These are phyloP conservation scores for Solanum hybrid DNA, from an alignment of 305 asterid genomes.

Conservation along the genomic window DNA sequence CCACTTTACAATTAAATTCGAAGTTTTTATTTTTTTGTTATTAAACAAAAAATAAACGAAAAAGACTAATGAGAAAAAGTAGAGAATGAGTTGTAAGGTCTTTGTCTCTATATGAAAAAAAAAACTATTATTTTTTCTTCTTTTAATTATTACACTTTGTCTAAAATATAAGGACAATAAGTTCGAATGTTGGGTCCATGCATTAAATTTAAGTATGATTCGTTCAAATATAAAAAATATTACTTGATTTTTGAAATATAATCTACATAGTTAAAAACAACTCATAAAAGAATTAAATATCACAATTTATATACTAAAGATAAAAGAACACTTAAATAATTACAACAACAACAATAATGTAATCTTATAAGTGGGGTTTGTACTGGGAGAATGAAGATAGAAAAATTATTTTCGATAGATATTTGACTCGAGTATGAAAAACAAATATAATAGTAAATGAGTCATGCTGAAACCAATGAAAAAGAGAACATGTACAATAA, in stretches of 20 bases:
- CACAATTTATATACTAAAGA: not conserved
- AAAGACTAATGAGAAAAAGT: not conserved
- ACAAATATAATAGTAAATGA: not conserved
- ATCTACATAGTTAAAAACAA: not conserved
- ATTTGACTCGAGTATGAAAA: not conserved
- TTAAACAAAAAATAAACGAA: not conserved
- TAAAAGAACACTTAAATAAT: not conserved
- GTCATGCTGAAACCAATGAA: not conserved
- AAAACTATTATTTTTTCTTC: not conserved
- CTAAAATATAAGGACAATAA: not conserved
- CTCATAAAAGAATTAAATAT: not conserved
- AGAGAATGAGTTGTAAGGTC: not conserved
- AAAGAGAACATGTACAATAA: not conserved
- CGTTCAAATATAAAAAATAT: not conserved
- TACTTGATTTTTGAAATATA: not conserved
- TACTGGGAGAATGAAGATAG: not conserved
- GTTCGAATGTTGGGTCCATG: not conserved
- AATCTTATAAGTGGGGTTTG: not conserved
- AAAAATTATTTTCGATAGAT: rapidly evolving
- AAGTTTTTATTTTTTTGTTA: not conserved
- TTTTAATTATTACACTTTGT: not conserved
- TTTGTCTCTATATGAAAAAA: not conserved
- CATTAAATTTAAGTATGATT: not conserved
- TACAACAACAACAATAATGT: not conserved
- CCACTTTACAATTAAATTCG: not conserved